These are phyloP conservation scores for Aspergillus unguis DNA, from an alignment of 2,329 filamentous ascomycete genomes.

Conservation along the genomic window DNA sequence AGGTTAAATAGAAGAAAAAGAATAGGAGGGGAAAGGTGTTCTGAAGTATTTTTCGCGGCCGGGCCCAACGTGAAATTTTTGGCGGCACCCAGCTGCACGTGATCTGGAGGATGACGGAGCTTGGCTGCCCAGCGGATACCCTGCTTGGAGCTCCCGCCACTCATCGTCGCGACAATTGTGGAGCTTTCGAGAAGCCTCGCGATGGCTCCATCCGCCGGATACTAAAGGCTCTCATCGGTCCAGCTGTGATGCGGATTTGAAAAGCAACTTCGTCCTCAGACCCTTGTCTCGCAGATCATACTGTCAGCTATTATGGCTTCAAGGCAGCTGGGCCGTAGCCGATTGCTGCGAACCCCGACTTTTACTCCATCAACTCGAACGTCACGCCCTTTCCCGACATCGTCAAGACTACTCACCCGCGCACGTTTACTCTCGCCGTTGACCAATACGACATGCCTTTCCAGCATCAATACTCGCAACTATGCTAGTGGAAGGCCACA, in stretches of 20 bases:
- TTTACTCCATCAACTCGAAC: constrained; percentile 20
- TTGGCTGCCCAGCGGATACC: constrained; percentile 21
- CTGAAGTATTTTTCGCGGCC: constrained; percentile 27
- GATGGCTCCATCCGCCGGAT: constrained; percentile 14
- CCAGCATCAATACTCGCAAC: constrained; percentile 26
- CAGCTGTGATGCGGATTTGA: neutral
- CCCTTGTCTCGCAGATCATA: neutral
- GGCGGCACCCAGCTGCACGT: constrained; percentile 28
- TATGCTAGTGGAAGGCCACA: constrained; percentile 68
- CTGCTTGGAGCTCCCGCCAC: constrained; percentile 30
- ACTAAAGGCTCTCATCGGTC: constrained; percentile 13
- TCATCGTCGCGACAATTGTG: constrained; percentile 23
- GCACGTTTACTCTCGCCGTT: constrained; percentile 17
- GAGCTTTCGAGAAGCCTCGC: constrained; percentile 35
- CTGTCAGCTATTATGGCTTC: constrained; percentile 28
- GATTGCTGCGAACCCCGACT: constrained; percentile 27
- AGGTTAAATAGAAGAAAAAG: constrained; percentile 25
- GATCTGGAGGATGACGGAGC: constrained; percentile 29
- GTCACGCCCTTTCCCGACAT: constrained; percentile 18
- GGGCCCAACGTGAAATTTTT: constrained; percentile 22
- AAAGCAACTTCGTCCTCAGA: neutral
- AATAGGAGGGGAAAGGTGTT: constrained; percentile 32
- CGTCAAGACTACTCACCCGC: constrained; percentile 20
- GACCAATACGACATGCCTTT: constrained; percentile 3
- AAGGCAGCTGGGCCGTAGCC: constrained; percentile 31